Base-by-base conservation (phyloP, 2,329 filamentous ascomycete genomes). In the Neofusicoccum sp. region DNA sequence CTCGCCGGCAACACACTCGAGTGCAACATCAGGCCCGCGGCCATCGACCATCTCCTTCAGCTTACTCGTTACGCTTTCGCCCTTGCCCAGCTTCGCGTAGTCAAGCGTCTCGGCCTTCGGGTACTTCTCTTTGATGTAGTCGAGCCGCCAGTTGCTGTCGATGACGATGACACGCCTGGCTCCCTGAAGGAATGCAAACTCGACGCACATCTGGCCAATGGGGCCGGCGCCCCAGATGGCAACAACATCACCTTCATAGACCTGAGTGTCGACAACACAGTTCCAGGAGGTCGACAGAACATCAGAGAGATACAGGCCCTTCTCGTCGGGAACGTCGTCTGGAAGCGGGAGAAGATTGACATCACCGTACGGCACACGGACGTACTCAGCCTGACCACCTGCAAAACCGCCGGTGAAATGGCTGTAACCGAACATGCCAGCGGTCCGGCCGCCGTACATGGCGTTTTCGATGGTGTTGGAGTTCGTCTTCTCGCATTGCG, bases 221-320 rank as follows among this genome's bases (percentile, higher is more conserved):
- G 91, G 92, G 0, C 91, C 91, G 0, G 88, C 90, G n/a, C 91
- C 91, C 85, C 90, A 96, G 63, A 96, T 86, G 34, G 90, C 91
- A 1, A 96, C 91, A 1, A 86, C 79, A 67, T 96, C 91, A 11
- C 84, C 86, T 34, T 88, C 80, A 64, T 90, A 87, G n/a, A 96
- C 88, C 1, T 85, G 88, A 0, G 91, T 96, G 69, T 96, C 91
- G 43, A 92, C 87, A 38, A 96, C 90, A 56, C 84, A 86, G 70
- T 96, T 88, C 82, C 90, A 96, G 8, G 87, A 87, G 0, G 92
- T 96, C 16, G 81, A 80, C 2, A 96, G 74, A 0, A 96, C 90
- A 71, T 96, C 92, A 1, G 89, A 92, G 1, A 96, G 81, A 73
- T 86, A 96, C 1, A 96, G 80, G 8, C 70, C 89, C 77, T 93